Percentiles rank a stretch among this genome's conserved stretches.
phyloP scores from a whole-genome alignment of 176 grass and related monocot species.

The Zea luxurians region DNA sequence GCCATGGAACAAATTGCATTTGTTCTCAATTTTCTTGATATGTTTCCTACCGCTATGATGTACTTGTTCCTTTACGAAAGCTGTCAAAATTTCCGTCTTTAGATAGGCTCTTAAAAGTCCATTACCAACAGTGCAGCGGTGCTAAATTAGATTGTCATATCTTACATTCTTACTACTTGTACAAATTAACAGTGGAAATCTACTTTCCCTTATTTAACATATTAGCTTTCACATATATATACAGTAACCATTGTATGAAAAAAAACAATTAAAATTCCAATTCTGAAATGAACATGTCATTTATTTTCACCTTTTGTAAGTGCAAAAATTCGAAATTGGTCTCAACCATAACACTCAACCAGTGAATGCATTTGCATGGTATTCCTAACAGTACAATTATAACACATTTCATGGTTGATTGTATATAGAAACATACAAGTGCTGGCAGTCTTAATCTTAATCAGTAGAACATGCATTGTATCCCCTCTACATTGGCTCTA shows the following conservation, averaged over 20 bases:
- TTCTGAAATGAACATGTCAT: background rate
- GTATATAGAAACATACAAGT: too few relatives aligned
- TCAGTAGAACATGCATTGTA: too few relatives aligned
- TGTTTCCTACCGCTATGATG: background rate
- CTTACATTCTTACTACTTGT: background rate
- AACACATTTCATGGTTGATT: background rate
- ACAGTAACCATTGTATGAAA: background rate
- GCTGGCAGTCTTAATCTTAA: too few relatives aligned
- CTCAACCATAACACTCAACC: background rate
- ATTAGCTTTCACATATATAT: background rate
- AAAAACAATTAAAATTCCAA: background rate
- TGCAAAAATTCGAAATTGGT: background rate
- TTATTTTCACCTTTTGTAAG: background rate
- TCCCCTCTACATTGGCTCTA: too few relatives aligned
- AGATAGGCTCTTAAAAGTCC: background rate
- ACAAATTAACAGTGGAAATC: background rate
- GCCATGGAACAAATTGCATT: slow-evolving; percentile 25
- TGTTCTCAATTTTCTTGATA: background rate
- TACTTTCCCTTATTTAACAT: background rate
- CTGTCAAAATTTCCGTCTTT: background rate
- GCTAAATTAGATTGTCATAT: background rate
- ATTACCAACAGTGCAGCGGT: background rate
- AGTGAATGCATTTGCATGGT: background rate
- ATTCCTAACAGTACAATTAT: background rate
- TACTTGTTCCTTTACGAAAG: background rate